phyloP scores from a whole-genome alignment of 345 rosid species.

The Excoecaria cochinchinensis region DNA sequence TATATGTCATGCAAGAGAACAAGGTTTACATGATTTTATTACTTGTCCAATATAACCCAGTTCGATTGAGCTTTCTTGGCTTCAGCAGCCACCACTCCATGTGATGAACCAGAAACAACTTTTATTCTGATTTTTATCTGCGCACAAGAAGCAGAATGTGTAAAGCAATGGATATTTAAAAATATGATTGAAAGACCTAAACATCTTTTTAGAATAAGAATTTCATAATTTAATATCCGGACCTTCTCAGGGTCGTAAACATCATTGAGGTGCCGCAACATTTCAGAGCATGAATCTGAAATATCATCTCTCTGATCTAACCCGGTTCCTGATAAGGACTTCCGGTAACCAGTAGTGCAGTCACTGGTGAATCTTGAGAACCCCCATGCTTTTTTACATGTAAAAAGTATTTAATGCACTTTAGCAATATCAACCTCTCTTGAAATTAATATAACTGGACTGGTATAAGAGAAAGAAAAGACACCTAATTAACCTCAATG shows the following conservation, averaged over 20 bases:
- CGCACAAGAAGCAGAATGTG: slow-evolving; percentile 9
- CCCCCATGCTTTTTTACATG: slow-evolving; percentile 80
- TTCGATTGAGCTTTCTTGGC: slow-evolving; percentile 69
- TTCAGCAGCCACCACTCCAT: slow-evolving; percentile 82
- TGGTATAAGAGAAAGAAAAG: slow-evolving; percentile 1
- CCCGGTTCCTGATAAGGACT: slow-evolving; percentile 52
- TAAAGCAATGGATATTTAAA: slow-evolving; percentile 9
- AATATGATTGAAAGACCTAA: slow-evolving; percentile 7
- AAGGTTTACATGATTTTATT: slow-evolving; percentile 26
- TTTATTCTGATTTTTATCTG: slow-evolving; percentile 87
- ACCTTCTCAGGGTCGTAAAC: slow-evolving; percentile 96
- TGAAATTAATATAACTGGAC: slow-evolving; percentile 12
- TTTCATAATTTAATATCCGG: not conserved
- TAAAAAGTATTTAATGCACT: slow-evolving; percentile 11
- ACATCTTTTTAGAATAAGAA: not conserved
- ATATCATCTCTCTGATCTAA: slow-evolving; percentile 69
- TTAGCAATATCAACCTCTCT: slow-evolving; percentile 10
- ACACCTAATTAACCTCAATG: not conserved
- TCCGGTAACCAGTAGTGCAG: slow-evolving; percentile 73
- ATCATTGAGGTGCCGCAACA: slow-evolving; percentile 90
- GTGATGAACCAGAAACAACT: slow-evolving; percentile 78
- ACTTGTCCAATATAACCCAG: slow-evolving; percentile 98
- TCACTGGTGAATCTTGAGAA: slow-evolving; percentile 83
- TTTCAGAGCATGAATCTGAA: slow-evolving; percentile 81
- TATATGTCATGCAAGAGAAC: slow-evolving; percentile 11